A percentile compares a stretch with the other conserved stretches of the same genome.
phyloP scores from a whole-genome alignment of 108 stramenopile genomes.

The Seminavis robusta region DNA sequence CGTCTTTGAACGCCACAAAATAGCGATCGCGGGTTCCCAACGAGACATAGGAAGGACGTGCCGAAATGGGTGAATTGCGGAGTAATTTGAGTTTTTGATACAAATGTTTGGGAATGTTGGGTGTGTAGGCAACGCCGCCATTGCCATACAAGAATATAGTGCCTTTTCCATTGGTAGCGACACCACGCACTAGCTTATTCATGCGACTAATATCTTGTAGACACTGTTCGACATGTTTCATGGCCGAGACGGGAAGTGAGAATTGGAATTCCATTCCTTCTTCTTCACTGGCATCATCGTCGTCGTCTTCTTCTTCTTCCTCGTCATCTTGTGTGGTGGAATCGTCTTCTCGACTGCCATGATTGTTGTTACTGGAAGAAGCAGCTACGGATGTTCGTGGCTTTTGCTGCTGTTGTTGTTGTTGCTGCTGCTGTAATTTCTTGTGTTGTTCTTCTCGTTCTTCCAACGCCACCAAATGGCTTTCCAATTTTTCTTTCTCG shows the following conservation, averaged over 20 bases:
- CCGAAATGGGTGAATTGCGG: conserved; percentile 15
- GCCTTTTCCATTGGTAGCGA: conserved; percentile 72
- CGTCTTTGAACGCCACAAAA: conserved; percentile 67
- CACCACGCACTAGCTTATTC: conserved; percentile 50
- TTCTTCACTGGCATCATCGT: conserved; percentile 15
- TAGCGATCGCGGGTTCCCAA: conserved; percentile 68
- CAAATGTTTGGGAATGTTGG: conserved; percentile 54
- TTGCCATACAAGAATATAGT: conserved; percentile 71
- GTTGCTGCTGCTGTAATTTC: not conserved
- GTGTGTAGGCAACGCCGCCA: conserved; percentile 71
- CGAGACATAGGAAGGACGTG: conserved; percentile 60
- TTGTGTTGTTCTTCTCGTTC: not conserved
- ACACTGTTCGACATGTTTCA: conserved; percentile 55
- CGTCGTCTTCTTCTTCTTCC: conserved; percentile 3
- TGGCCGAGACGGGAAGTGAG: conserved; percentile 35
- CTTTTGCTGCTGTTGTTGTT: conserved; percentile 6
- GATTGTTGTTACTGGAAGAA: not conserved
- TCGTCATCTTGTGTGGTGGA: conserved; percentile 1
- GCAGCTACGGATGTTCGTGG: not conserved
- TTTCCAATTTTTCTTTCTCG: conserved; percentile 55
- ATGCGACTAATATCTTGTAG: conserved; percentile 45
- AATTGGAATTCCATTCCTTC: conserved; percentile 48
- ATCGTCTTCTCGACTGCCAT: not conserved
- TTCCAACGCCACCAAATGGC: conserved; percentile 30
- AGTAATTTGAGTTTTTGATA: conserved; percentile 48